A percentile compares a stretch with the other conserved stretches of the same genome.
phyloP scores from a whole-genome alignment of 2,329 filamentous ascomycete genomes.

The Dothideomycetidae sp. region DNA sequence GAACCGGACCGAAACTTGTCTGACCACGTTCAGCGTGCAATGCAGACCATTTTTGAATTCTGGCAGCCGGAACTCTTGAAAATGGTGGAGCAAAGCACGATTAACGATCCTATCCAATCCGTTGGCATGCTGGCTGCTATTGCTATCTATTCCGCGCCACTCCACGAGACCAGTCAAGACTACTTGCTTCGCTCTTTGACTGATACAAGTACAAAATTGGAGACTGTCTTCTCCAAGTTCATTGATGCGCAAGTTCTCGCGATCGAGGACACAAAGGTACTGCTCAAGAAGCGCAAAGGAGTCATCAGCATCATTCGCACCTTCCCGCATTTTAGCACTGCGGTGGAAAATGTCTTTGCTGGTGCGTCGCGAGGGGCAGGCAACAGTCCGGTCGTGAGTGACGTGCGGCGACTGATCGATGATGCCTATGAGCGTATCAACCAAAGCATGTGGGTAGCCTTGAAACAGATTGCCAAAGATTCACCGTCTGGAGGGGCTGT shows the following conservation, averaged over 20 bases:
- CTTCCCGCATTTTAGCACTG: slow-evolving; percentile 73
- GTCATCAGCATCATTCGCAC: slow-evolving; percentile 91
- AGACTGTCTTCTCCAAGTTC: slow-evolving; percentile 69
- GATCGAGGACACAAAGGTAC: slow-evolving; percentile 96
- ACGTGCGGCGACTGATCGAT: slow-evolving; percentile 66
- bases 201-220: slow-evolving; percentile 54
- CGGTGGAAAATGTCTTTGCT: slow-evolving; percentile 70
- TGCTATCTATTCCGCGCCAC: slow-evolving; percentile 62
- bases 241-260: slow-evolving; percentile 89
- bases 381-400: slow-evolving; percentile 37
- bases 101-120: slow-evolving; percentile 75
- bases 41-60: slow-evolving; percentile 79
- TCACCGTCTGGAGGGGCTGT: slow-evolving; percentile 42
- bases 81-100: slow-evolving; percentile 71
- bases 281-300: slow-evolving; percentile 95
- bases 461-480: slow-evolving; percentile 82
- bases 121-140: slow-evolving; percentile 72
- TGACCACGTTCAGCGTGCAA: slow-evolving; percentile 68
- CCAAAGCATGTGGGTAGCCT: slow-evolving; percentile 90
- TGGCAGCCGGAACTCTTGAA: slow-evolving; percentile 64
- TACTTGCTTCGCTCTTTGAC: slow-evolving; percentile 69
- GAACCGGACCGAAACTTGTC: slow-evolving; percentile 81
- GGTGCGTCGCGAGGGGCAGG: slow-evolving; percentile 27
- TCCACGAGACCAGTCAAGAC: slow-evolving; percentile 85
- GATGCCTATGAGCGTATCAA: slow-evolving; percentile 79